These are phyloP conservation scores for Penicillium sp. DNA, from an alignment of 2,329 filamentous ascomycete species.

Conservation along the genomic window DNA sequence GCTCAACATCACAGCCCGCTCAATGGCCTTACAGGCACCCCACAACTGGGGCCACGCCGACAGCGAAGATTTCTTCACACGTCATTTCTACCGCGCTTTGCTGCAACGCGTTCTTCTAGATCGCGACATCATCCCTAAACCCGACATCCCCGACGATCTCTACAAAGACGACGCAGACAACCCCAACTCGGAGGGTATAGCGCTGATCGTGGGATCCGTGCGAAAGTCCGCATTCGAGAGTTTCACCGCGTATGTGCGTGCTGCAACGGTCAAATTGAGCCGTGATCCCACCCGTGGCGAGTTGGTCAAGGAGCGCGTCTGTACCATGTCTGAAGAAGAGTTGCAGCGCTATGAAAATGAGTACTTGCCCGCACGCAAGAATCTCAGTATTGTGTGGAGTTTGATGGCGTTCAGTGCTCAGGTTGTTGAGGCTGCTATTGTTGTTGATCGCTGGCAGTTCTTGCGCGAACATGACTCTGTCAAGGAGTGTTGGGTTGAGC, in stretches of 20 bases:
- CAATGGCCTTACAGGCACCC: slow-evolving; percentile 96
- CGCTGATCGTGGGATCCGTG: slow-evolving; percentile 78
- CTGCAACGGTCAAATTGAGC: slow-evolving; percentile 66
- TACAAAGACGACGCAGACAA: slow-evolving; percentile 18
- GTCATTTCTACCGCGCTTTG: slow-evolving; percentile 85
- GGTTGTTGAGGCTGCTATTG: slow-evolving; percentile 81
- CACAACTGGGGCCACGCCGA: slow-evolving; percentile 78
- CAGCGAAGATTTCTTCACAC: slow-evolving; percentile 77
- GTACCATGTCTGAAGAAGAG: slow-evolving; percentile 62
- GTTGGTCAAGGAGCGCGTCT: slow-evolving; percentile 59
- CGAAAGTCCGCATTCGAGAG: slow-evolving; percentile 69
- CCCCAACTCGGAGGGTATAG: slow-evolving; percentile 43
- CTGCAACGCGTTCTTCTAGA: slow-evolving; percentile 90
- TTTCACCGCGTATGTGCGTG: slow-evolving; percentile 68
- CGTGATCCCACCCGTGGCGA: slow-evolving; percentile 53
- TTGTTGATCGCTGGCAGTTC: slow-evolving; percentile 81
- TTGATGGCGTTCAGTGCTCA: slow-evolving; percentile 92
- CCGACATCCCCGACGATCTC: slow-evolving; percentile 27
- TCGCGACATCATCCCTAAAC: slow-evolving; percentile 61
- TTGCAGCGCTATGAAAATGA: slow-evolving; percentile 60
- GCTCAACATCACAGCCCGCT: slow-evolving; percentile 89
- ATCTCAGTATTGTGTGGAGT: slow-evolving; percentile 81
- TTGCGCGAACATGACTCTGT: slow-evolving; percentile 70
- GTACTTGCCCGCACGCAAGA: slow-evolving; percentile 62
- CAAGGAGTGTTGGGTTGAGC: slow-evolving; percentile 75